phyloP scores from a whole-genome alignment of 352 stramenopile species.

The Globisporangium nodosum region DNA sequence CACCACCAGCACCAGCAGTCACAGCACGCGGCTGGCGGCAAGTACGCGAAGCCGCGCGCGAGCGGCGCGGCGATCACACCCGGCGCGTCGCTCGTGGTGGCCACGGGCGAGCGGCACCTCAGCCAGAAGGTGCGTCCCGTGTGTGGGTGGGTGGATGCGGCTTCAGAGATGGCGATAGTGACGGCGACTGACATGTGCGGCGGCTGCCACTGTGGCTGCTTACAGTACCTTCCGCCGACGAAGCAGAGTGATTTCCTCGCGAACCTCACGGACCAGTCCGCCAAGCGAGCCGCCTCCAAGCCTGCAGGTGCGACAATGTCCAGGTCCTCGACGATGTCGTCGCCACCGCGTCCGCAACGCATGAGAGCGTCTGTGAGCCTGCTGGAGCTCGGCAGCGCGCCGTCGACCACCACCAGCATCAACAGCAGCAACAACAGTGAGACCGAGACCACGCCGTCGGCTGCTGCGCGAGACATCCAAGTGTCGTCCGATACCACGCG shows the following conservation, averaged over 20 bases:
- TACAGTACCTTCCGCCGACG: conserved; percentile 1
- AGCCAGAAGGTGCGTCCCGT: conserved; percentile 3
- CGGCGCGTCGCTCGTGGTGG: conserved; percentile 7
- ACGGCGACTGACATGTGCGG: background rate
- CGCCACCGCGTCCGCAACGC: background rate
- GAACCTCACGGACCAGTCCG: background rate
- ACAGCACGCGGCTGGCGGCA: background rate
- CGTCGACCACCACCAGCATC: background rate
- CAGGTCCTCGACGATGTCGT: background rate
- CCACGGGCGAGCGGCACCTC: conserved; percentile 5
- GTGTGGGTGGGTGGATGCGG: background rate
- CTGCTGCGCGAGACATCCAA: background rate
- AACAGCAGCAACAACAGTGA: background rate
- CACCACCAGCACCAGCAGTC: background rate
- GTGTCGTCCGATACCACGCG: background rate
- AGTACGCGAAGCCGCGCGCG: conserved; percentile 8
- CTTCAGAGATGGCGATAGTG: background rate
- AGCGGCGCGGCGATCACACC: conserved; percentile 12
- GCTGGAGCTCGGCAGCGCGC: conserved; percentile 9
- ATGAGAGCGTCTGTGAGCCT: conserved; percentile 4
- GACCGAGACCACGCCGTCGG: background rate
- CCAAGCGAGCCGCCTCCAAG: background rate
- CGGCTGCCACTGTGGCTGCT: background rate
- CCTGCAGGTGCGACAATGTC: background rate
- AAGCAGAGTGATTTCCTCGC: conserved; percentile 1